Percentiles rank a stretch among this genome's conserved stretches.
phyloP scores from a whole-genome alignment of 2,329 filamentous ascomycete genomes.

The Diaporthe humulicola region DNA sequence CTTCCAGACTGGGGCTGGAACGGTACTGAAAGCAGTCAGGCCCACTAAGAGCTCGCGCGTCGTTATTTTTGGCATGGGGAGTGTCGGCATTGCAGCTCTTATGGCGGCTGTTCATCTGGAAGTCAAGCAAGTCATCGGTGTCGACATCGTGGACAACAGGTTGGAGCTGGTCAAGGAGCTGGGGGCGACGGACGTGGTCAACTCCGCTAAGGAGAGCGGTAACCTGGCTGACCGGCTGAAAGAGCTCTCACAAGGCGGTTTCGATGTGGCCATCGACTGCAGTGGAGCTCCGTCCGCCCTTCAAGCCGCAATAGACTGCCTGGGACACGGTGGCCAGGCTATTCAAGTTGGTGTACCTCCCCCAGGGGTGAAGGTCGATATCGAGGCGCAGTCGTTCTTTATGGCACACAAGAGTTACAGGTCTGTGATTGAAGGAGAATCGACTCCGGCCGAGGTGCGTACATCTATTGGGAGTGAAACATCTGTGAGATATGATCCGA shows the following conservation, averaged over 20 bases:
- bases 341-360: conserved; percentile 51
- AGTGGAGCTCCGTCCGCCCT: conserved; percentile 48
- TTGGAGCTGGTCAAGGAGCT: conserved; percentile 57
- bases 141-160: conserved; percentile 58
- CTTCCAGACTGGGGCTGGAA: conserved; percentile 58
- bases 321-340: conserved; percentile 48
- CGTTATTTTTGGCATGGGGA: conserved; percentile 55
- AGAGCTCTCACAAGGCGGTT: conserved; percentile 46
- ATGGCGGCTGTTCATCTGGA: conserved; percentile 52
- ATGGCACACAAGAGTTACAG: conserved; percentile 48
- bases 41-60: conserved; percentile 46
- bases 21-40: conserved; percentile 53
- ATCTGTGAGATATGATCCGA: conserved; percentile 1
- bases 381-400: conserved; percentile 46
- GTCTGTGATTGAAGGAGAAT: conserved; percentile 50
- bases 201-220: conserved; percentile 46
- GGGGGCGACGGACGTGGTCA: conserved; percentile 58
- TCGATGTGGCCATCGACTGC: conserved; percentile 48
- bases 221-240: conserved; percentile 48
- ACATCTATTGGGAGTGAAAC: background rate
- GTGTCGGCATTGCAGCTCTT: conserved; percentile 55
- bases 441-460: conserved; percentile 44
- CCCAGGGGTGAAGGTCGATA: conserved; percentile 43
- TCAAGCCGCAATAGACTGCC: conserved; percentile 47
- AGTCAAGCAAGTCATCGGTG: conserved; percentile 55